Percentiles rank a stretch among this genome's conserved stretches.
Evolutionary conservation across 257 asterid genomes (phyloP).

Genomic region (Vinca minor): DNA sequence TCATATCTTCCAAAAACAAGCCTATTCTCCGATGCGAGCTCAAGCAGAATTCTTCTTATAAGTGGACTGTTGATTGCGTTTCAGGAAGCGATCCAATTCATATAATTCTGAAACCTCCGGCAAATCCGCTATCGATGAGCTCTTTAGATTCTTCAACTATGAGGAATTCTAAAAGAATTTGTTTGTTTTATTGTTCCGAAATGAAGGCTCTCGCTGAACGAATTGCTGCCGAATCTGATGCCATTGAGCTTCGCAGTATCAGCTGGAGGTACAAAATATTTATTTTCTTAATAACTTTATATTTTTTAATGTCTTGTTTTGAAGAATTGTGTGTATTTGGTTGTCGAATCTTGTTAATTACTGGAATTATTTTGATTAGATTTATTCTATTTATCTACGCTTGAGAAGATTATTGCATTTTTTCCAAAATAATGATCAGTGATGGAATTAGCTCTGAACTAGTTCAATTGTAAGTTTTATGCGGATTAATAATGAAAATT

Average conservation of each 20-base stretch:
- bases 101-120: slow-evolving; percentile 79
- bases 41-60: slow-evolving; percentile 27
- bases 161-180: slow-evolving; percentile 49
- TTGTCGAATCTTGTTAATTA: neutral
- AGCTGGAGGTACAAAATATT: slow-evolving; percentile 60
- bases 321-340: neutral
- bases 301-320: neutral
- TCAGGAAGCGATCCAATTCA: slow-evolving; percentile 77
- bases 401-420: no score
- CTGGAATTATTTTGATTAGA: neutral
- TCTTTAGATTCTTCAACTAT: slow-evolving; percentile 36
- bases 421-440: no score
- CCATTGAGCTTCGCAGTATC: slow-evolving; percentile 81
- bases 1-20: slow-evolving; percentile 13
- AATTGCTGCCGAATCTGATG: slow-evolving; percentile 74
- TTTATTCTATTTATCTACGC: no score
- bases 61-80: slow-evolving; percentile 73
- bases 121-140: slow-evolving; percentile 34
- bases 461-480: no score
- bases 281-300: neutral
- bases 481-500: no score
- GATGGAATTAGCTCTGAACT: no score
- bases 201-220: slow-evolving; percentile 81
- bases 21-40: slow-evolving; percentile 45
- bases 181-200: slow-evolving; percentile 73